These are phyloP conservation scores for Scutellaria barbata DNA, from an alignment of 257 asterid species.

Conservation along the genomic window DNA sequence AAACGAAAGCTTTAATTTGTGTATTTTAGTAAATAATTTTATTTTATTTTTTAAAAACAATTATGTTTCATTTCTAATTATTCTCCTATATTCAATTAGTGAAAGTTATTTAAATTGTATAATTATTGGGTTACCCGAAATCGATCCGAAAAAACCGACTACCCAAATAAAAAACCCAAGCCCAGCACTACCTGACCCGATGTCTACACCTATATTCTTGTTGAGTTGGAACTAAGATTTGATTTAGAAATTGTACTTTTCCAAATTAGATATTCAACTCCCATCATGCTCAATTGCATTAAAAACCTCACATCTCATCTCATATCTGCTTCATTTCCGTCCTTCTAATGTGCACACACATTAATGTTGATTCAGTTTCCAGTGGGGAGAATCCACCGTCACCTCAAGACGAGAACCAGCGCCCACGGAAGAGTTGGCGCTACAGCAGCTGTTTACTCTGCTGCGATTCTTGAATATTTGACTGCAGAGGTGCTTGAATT, in stretches of 20 bases:
- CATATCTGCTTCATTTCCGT: not conserved
- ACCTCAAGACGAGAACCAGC: slow-evolving; percentile 64
- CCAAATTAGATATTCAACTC: not conserved
- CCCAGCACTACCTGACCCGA: too few species aligned
- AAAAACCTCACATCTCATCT: not conserved
- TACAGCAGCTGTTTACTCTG: slow-evolving; percentile 81
- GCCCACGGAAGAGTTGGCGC: slow-evolving; percentile 89
- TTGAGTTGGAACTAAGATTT: not conserved
- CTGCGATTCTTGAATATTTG: slow-evolving; percentile 75
- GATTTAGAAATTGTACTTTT: not conserved
- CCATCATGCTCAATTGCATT: not conserved
- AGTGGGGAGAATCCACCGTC: slow-evolving; percentile 83
- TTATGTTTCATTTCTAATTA: too few species aligned
- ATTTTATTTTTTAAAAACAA: too few species aligned
- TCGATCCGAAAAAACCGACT: too few species aligned
- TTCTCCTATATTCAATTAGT: too few species aligned
- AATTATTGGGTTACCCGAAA: too few species aligned
- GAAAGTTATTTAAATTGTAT: too few species aligned
- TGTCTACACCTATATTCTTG: not conserved
- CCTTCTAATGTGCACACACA: not conserved
- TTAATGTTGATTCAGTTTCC: slow-evolving; percentile 53
- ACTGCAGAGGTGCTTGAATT: slow-evolving; percentile 87
- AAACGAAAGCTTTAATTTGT: too few species aligned
- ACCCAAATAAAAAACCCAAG: too few species aligned
- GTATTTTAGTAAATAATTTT: too few species aligned